Evolutionary conservation across 768 basidiomycete genomes (phyloP), one percentile per base, ranked within the genome.

Genomic region (Lactifluus pinguis): DNA sequence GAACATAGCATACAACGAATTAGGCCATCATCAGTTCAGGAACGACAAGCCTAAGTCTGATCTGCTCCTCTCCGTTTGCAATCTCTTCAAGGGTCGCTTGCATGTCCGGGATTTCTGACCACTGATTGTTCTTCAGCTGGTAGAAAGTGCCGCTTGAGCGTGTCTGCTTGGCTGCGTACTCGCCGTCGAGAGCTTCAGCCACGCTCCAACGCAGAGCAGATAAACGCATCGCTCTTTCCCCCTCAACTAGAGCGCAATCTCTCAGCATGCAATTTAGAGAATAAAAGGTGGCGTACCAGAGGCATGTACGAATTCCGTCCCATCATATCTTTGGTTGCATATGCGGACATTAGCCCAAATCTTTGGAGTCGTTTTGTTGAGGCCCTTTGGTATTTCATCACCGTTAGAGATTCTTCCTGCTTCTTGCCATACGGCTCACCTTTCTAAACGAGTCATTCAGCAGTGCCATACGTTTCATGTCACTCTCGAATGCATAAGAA

Each of bases 201-300:
- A 42, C 47, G 41, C 21, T 44, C 61, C 61, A 62, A 2, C 61
- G 61, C 47, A 62, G 38, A 17, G 56, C 61, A 8, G 13, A 39
- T 13, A 62, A 38, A 39, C 61, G 61, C 32, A 29, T 62, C 32
- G 51, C 19, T 14, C 0, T 1, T 38, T 53, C 61, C 10, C 36
- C 57, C 47, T 41, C 52, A 30, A 57, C 61, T 62, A 39, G 19
- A 34, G 15, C 7, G 51, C 10, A 11, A 41, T 57, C 21, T 53
- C 29, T 58, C 15, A 57, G 30, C 9, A 10, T 10, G 3, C n/a
- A 15, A 9, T n/a, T 49, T 49, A 6, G 17, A 49, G 3, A 13
- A 38, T 32, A 21, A 25, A 13, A 13, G 32, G 21, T n/a, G 11
- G 30, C 60, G n/a, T 52, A 61, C 60, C 55, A 30, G 55, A 48